A percentile compares a stretch with the other conserved stretches of the same genome.
Evolutionary conservation across 768 basidiomycete genomes (phyloP).

Genomic region (Leccinum obscurum): DNA sequence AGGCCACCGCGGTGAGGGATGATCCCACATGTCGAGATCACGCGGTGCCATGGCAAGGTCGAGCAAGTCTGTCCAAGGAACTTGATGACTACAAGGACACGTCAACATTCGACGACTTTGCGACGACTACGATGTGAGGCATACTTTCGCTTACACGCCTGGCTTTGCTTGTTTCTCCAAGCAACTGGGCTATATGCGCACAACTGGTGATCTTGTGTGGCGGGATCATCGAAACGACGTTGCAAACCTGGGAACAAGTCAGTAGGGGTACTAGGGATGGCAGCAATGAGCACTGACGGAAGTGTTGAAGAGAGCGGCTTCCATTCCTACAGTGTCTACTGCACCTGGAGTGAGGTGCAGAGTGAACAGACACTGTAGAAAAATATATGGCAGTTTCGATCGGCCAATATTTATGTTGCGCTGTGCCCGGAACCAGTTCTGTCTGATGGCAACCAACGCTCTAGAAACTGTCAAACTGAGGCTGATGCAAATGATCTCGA

Average conservation of each 20-base stretch:
- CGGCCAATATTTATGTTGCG: neutral
- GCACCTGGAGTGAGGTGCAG: neutral
- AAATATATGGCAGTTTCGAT: too few relatives aligned
- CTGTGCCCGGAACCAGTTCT: neutral
- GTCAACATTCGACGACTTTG: neutral
- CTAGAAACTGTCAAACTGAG: neutral
- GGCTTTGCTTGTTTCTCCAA: conserved; percentile 73
- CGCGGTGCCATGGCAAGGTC: conserved; percentile 78
- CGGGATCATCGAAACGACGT: conserved; percentile 66
- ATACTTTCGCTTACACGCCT: conserved; percentile 81
- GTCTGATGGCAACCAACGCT: neutral
- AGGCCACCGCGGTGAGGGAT: conserved; percentile 75
- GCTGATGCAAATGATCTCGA: neutral
- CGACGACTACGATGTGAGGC: conserved; percentile 2
- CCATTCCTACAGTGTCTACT: conserved; percentile 10
- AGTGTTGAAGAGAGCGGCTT: conserved; percentile 21
- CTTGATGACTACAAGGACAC: conserved; percentile 56
- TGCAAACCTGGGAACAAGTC: conserved; percentile 53
- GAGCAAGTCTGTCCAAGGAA: conserved; percentile 59
- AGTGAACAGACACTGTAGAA: neutral
- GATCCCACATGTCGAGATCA: conserved; percentile 62
- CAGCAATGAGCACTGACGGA: conserved; percentile 5
- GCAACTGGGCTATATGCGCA: conserved; percentile 78
- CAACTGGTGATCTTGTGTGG: conserved; percentile 64
- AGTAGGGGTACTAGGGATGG: neutral